Conservation (phyloP, 2,329 filamentous ascomycete genomes). For the Penicillium sp. region DNA sequence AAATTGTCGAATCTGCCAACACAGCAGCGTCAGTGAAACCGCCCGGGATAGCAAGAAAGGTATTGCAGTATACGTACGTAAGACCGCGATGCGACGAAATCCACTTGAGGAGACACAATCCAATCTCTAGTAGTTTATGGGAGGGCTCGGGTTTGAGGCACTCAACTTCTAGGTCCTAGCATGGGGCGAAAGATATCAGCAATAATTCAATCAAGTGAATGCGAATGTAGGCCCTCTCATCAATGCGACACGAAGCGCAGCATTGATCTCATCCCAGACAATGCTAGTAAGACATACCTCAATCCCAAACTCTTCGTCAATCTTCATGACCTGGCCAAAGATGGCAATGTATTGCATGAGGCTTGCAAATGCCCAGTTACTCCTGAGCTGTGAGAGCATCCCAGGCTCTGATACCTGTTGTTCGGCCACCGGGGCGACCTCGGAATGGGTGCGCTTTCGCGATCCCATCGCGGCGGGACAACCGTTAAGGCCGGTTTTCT, state of each 20-base stretch:
- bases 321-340: constrained; percentile 85
- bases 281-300: constrained; percentile 60
- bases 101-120: constrained; percentile 82
- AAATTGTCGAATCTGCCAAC: constrained; percentile 72
- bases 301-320: constrained; percentile 82
- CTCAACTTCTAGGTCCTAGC: constrained; percentile 81
- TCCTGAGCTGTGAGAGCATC: constrained; percentile 68
- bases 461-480: constrained; percentile 48
- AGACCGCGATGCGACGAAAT: constrained; percentile 90
- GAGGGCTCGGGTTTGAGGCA: constrained; percentile 75
- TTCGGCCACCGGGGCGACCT: constrained; percentile 52
- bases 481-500: constrained; percentile 29
- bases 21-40: constrained; percentile 6
- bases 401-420: constrained; percentile 36
- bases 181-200: constrained; percentile 2
- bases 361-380: constrained; percentile 94
- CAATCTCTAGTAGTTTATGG: constrained; percentile 72
- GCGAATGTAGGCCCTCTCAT: neutral
- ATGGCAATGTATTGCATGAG: constrained; percentile 90
- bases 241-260: constrained; percentile 15
- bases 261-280: neutral
- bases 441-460: constrained; percentile 56
- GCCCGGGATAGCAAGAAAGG: neutral
- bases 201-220: neutral
- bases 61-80: constrained; percentile 60